Percentiles rank a stretch among this genome's conserved stretches.
These are phyloP conservation scores for Nelumbo lutea DNA, from an alignment of 164 flowering plant genomes.

Conservation along the genomic window DNA sequence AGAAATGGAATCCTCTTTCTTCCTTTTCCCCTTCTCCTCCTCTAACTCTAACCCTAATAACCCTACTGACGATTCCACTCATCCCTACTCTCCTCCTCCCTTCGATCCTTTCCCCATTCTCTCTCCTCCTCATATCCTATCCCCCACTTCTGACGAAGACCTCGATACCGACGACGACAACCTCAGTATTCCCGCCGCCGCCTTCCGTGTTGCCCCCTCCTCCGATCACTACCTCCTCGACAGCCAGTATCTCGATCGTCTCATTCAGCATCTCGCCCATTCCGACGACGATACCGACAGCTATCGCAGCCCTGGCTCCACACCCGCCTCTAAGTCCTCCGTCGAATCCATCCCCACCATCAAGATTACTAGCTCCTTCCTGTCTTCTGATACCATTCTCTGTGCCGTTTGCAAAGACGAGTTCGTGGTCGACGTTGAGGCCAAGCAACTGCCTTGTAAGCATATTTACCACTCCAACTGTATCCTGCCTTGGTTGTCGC, in stretches of 20 bases:
- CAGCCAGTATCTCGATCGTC: conserved; percentile 19
- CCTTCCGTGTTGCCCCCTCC: not conserved
- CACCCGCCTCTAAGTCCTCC: conserved; percentile 34
- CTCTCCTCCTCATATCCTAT: conserved; percentile 12
- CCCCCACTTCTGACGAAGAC: conserved; percentile 2
- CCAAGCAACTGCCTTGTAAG: conserved; percentile 58
- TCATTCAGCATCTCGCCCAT: conserved; percentile 39
- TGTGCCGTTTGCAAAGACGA: conserved; percentile 71
- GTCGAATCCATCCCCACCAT: conserved; percentile 41
- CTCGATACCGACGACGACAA: conserved; percentile 12
- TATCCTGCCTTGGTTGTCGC: conserved; percentile 62
- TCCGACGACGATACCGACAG: conserved; percentile 11
- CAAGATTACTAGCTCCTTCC: conserved; percentile 29
- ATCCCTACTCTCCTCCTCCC: conserved; percentile 5
- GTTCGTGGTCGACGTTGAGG: conserved; percentile 37
- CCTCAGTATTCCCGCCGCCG: conserved; percentile 3
- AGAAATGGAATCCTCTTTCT: conserved; percentile 36
- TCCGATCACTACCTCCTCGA: conserved; percentile 29
- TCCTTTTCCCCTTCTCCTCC: conserved; percentile 7
- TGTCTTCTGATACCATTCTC: conserved; percentile 19
- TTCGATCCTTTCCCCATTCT: not conserved
- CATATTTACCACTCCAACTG: conserved; percentile 65
- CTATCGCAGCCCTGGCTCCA: conserved; percentile 11
- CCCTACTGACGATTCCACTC: conserved; percentile 2
- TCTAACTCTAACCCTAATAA: not conserved